Base-by-base conservation (phyloP, 1,139 yeast species). In the Kodamaea sp. region DNA sequence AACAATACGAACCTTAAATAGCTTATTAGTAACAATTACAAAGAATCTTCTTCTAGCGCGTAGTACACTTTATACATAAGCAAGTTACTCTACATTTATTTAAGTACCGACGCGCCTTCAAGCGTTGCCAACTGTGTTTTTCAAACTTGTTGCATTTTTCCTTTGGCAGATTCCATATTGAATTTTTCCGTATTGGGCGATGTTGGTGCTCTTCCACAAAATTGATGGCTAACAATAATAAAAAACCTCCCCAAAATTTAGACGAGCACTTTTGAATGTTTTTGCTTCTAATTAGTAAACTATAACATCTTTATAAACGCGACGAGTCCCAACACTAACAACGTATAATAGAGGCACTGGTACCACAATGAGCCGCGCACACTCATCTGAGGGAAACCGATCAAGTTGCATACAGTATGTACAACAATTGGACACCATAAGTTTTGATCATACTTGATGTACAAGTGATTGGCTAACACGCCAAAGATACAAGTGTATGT, bases 401-500 rank as follows among this genome's bases (percentile, higher is more conserved):
- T 68, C 41, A 75, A 62, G 57, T 92, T 92, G 60, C 97, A 90
- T 39, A 84, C 70, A 1, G 74, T 53, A 56, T 92, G 99, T 2
- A 80, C 77, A 1, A 73, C 57, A 11, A 84, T 65, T 27, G 85
- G 72, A 23, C 84, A 68, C 83, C 84, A 80, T 7, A 86, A 57
- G 40, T 77, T 79, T 10, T 24, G 20, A 5, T 75, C 70, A 20
- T 33, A 79, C 64, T 49, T 72, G 55, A 47, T 73, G 51, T 78
- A 84, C 8, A 86, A 54, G 49, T 70, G 73, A 43, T 84, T 76
- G 3, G 95, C 86, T 40, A 86, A 66, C 41, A 79, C 68, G 1
- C 97, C 98, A 63, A 94, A 92, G 8, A 85, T 43, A 2, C 85
- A 70, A 1, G 99, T 92, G 58, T 87, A 90, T 0, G 58, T 37